phyloP scores from a whole-genome alignment of 2,329 filamentous ascomycete genomes.

The Emergomyces africanus region DNA sequence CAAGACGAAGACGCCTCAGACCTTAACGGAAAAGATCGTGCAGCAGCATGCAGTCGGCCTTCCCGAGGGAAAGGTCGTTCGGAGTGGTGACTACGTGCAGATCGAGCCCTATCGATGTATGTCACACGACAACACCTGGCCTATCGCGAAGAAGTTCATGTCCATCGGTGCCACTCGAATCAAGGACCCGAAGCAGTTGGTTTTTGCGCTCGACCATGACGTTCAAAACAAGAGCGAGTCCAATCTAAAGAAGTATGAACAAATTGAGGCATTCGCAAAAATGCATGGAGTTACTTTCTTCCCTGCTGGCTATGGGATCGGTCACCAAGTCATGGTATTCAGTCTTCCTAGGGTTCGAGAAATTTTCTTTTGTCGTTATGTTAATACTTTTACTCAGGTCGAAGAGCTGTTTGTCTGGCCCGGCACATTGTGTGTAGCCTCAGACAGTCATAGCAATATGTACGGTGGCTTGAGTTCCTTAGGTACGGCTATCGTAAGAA shows the following conservation, averaged over 20 bases:
- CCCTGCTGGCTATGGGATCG: constrained; percentile 66
- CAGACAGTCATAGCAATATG: constrained; percentile 58
- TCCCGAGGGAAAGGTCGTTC: constrained; percentile 59
- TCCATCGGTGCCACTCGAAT: constrained; percentile 66
- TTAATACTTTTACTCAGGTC: constrained; percentile 22
- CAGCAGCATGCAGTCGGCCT: constrained; percentile 70
- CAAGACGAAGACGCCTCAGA: constrained; percentile 40
- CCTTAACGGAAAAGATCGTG: constrained; percentile 84
- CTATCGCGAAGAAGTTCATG: constrained; percentile 68
- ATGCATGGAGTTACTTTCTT: constrained; percentile 68
- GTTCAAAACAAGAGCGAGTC: constrained; percentile 68
- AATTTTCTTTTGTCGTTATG: too few relatives aligned
- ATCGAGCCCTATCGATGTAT: constrained; percentile 61
- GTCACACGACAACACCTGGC: constrained; percentile 77
- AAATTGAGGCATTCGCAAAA: constrained; percentile 71
- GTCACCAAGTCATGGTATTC: constrained; percentile 58
- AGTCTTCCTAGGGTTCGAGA: too few relatives aligned
- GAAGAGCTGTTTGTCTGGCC: constrained; percentile 81
- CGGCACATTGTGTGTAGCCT: constrained; percentile 67
- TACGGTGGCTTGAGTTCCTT: constrained; percentile 70
- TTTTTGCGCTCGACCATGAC: constrained; percentile 79
- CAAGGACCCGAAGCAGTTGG: constrained; percentile 58
- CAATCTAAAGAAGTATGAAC: constrained; percentile 70
- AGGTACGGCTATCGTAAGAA: constrained; percentile 71
- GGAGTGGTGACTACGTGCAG: constrained; percentile 71